Base-by-base conservation (phyloP, 2,329 filamentous ascomycete genomes). In the Monosporascus sp. region DNA sequence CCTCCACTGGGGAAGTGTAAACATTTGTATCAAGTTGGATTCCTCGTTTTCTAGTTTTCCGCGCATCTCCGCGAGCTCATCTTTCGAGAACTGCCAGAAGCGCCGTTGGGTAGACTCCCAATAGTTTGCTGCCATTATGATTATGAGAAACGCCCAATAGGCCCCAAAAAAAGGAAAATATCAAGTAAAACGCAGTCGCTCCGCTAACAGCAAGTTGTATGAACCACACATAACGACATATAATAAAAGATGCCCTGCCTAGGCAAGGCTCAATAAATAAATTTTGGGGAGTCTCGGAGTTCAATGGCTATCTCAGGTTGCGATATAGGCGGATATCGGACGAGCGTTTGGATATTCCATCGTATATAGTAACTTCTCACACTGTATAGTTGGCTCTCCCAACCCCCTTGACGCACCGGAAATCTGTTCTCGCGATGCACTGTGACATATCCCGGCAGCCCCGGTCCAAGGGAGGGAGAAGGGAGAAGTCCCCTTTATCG, bases 101-200 rank as follows among this genome's bases (percentile, higher is more conserved):
- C 85, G 87, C 62, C 87, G 83, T 73, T 99, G 94, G 25, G 90
- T 94, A 52, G 94, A 97, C 59, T 90, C 88, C 92, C 92, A 99
- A 75, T 93, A 99, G 72, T 93, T 97, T 67, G 92, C 89, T 37
- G 93, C 90, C 93, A 97, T 97, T 50, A 43, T 43, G 24, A 43
- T 44, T 51, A 27, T 53, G 20, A n/a, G 27, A 37, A 35, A 17
- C n/a, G 6, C 18, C 17, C n/a, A 20, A 17, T 46, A 20, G 20
- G 18, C 17, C 1, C 15, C 18, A 18, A 17, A 39, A 18, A 11
- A 14, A 20, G 9, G 9, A 24, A 18, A 8, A 15, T 14, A 24
- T 20, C 11, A 43, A 20, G 39, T 20, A 24, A 43, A 43, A 20
- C 8, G 18, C 8, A 20, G 5, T 43, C 22, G 18, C 39, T 43